phyloP scores from a whole-genome alignment of 306 rosid species.

The Rubus parviflorus region DNA sequence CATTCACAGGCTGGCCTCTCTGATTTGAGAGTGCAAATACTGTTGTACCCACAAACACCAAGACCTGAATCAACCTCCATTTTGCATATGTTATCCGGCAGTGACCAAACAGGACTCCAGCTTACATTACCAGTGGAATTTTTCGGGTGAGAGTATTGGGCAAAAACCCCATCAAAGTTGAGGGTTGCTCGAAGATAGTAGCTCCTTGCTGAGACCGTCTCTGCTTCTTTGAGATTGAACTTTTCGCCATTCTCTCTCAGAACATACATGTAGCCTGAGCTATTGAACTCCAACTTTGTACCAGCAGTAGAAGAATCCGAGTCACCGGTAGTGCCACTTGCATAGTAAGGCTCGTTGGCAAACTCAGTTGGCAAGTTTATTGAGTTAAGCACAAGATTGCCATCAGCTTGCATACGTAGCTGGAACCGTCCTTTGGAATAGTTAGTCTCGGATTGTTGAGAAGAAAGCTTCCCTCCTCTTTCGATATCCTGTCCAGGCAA shows the following conservation, averaged over 20 bases:
- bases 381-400: conserved; percentile 34
- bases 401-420: conserved; percentile 36
- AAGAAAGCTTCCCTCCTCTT: conserved; percentile 19
- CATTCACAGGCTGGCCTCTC: conserved; percentile 37
- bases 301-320: conserved; percentile 29
- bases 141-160: conserved; percentile 32
- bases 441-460: conserved; percentile 25
- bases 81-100: conserved; percentile 17
- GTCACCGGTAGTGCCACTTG: background rate
- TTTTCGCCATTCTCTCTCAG: conserved; percentile 25
- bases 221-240: background rate
- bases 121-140: conserved; percentile 7
- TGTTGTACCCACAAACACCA: conserved; percentile 53
- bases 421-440: conserved; percentile 43
- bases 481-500: conserved; percentile 44
- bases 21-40: conserved; percentile 34
- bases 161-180: conserved; percentile 51
- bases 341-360: conserved; percentile 9
- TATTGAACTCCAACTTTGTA: conserved; percentile 29
- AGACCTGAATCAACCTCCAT: background rate
- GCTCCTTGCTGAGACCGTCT: background rate
- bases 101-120: conserved; percentile 17
- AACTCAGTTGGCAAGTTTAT: conserved; percentile 24
- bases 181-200: conserved; percentile 44
- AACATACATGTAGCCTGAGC: conserved; percentile 38